phyloP scores from a whole-genome alignment of 768 basidiomycete genomes.

The Naganishia vaughanmartiniae region DNA sequence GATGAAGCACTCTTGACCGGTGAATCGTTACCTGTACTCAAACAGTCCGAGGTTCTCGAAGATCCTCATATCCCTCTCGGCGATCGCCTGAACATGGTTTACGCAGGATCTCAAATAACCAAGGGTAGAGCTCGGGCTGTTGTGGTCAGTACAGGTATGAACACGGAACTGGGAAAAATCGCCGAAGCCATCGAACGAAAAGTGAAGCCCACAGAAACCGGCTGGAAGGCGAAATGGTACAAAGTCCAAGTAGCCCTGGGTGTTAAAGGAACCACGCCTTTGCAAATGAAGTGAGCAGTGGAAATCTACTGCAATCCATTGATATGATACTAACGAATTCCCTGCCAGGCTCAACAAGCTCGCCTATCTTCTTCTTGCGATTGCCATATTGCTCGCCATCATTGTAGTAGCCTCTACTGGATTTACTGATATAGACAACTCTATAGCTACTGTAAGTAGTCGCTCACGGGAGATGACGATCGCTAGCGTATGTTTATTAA shows the following conservation, averaged over 20 bases:
- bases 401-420: slow-evolving; percentile 53
- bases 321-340: not conserved
- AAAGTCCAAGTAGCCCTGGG: slow-evolving; percentile 43
- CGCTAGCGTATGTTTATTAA: not conserved
- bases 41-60: slow-evolving; percentile 43
- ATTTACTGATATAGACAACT: slow-evolving; percentile 38
- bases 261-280: slow-evolving; percentile 54
- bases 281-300: slow-evolving; percentile 53
- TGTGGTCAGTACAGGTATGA: slow-evolving; percentile 59
- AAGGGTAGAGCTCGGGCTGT: slow-evolving; percentile 60
- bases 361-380: slow-evolving; percentile 50
- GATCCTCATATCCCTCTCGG: slow-evolving; percentile 24
- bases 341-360: slow-evolving; percentile 46
- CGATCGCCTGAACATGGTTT: slow-evolving; percentile 47
- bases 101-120: slow-evolving; percentile 54
- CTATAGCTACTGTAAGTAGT: slow-evolving; percentile 28
- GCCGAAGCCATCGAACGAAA: slow-evolving; percentile 37
- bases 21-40: slow-evolving; percentile 59
- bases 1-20: slow-evolving; percentile 61
- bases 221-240: slow-evolving; percentile 30
- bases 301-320: not conserved
- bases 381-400: slow-evolving; percentile 50
- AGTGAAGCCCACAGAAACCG: slow-evolving; percentile 28
- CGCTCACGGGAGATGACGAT: not conserved
- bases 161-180: slow-evolving; percentile 57